Evolutionary conservation across 768 basidiomycete genomes (phyloP).

Genomic region (Tylopilus sp.): DNA sequence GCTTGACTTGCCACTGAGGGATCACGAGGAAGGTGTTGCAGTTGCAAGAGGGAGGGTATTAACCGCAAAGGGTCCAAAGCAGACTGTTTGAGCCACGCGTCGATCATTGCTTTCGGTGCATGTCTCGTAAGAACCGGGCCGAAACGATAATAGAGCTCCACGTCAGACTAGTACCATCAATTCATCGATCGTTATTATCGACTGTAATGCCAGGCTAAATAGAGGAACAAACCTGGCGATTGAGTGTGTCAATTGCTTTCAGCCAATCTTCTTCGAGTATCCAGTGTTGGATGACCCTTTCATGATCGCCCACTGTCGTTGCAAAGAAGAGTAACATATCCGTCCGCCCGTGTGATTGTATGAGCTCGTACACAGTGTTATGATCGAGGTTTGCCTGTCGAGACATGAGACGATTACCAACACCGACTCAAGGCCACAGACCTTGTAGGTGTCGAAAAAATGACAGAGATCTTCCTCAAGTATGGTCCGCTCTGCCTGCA

Average conservation of each 20-base stretch:
- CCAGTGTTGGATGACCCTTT: slow-evolving; percentile 88
- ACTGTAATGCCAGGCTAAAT: background rate
- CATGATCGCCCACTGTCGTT: slow-evolving; percentile 72
- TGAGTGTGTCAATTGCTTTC: slow-evolving; percentile 88
- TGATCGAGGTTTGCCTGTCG: slow-evolving; percentile 79
- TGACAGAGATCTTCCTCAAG: slow-evolving; percentile 91
- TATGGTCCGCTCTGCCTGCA: slow-evolving; percentile 73
- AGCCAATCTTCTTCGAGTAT: slow-evolving; percentile 89
- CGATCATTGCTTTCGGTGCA: slow-evolving; percentile 85
- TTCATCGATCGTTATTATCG: background rate
- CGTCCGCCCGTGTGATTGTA: slow-evolving; percentile 87
- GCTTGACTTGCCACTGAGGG: slow-evolving; percentile 80
- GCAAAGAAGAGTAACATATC: slow-evolving; percentile 94
- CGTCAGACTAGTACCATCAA: slow-evolving; percentile 52
- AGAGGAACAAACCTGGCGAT: slow-evolving; percentile 62
- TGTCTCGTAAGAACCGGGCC: slow-evolving; percentile 84
- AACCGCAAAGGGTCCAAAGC: slow-evolving; percentile 79
- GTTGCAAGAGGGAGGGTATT: slow-evolving; percentile 82
- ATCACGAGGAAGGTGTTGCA: slow-evolving; percentile 70
- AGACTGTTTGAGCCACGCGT: slow-evolving; percentile 85
- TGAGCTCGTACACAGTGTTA: slow-evolving; percentile 86
- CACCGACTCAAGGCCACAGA: slow-evolving; percentile 26
- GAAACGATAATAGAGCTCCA: slow-evolving; percentile 92
- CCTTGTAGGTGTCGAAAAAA: slow-evolving; percentile 94
- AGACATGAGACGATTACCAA: background rate